Evolutionary conservation across 495 filamentous ascomycete species (phyloP).

Genomic region (Thermochaetoides thermophila): DNA sequence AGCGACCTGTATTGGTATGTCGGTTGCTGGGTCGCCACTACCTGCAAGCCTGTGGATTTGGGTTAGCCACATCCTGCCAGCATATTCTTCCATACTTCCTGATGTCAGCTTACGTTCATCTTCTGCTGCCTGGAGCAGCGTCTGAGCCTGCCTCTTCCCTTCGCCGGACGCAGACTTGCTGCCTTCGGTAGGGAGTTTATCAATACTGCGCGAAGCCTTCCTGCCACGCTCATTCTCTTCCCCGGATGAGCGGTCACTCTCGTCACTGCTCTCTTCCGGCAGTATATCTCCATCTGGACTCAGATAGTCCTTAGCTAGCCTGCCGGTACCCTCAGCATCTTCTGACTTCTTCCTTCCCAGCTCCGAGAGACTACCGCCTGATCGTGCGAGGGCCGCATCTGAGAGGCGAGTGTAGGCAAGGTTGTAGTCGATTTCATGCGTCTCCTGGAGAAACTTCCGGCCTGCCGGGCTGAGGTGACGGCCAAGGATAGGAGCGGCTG

Average conservation of each 20-base stretch:
- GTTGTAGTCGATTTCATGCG: slow-evolving; percentile 40
- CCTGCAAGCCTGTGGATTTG: slow-evolving; percentile 24
- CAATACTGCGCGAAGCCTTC: slow-evolving; percentile 25
- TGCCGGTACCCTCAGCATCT: slow-evolving; percentile 33
- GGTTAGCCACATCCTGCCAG: too few relatives aligned
- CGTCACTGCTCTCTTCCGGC: slow-evolving; percentile 38
- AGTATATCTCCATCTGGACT: slow-evolving; percentile 44
- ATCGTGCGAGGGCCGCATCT: slow-evolving; percentile 44
- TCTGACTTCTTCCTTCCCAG: slow-evolving; percentile 30
- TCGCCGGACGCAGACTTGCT: slow-evolving; percentile 10
- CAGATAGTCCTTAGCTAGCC: slow-evolving; percentile 60
- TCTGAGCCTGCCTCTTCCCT: slow-evolving; percentile 30
- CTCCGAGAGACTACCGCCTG: slow-evolving; percentile 37
- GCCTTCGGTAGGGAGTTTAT: slow-evolving; percentile 8
- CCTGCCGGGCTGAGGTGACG: slow-evolving; percentile 24
- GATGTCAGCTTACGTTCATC: slow-evolving; percentile 62
- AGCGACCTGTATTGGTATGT: slow-evolving; percentile 33
- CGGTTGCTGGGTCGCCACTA: slow-evolving; percentile 23
- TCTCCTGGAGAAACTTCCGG: slow-evolving; percentile 33
- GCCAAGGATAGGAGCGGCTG: slow-evolving; percentile 25
- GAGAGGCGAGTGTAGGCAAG: slow-evolving; percentile 49
- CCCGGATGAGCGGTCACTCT: slow-evolving; percentile 34
- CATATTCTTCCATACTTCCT: too few relatives aligned
- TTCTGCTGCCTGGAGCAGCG: slow-evolving; percentile 53
- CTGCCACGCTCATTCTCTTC: slow-evolving; percentile 37